A percentile compares a stretch with the other conserved stretches of the same genome.
Conservation (phyloP, 495 filamentous ascomycete genomes). For the Durotheca rogersii region DNA sequence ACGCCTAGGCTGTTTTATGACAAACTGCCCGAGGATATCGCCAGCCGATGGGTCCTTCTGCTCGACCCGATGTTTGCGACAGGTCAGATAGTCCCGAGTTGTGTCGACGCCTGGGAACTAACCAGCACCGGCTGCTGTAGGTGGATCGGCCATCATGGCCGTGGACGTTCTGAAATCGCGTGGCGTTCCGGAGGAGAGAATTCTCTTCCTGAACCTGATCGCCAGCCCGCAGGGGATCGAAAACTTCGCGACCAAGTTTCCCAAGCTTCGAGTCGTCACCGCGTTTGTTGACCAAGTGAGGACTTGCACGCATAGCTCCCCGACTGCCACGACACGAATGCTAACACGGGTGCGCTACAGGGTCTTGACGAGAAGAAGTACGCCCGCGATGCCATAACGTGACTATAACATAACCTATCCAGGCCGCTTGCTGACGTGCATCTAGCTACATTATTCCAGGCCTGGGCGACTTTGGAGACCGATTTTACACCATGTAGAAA, state of each 20-base stretch:
- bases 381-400: constrained; percentile 29
- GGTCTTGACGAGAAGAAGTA: constrained; percentile 97
- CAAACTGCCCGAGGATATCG: constrained; percentile 92
- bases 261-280: constrained; percentile 91
- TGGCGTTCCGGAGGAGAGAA: constrained; percentile 91
- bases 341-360: constrained; percentile 37
- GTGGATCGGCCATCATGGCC: constrained; percentile 94
- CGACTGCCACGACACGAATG: background rate
- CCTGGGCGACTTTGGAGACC: constrained; percentile 93
- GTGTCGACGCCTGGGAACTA: constrained; percentile 16
- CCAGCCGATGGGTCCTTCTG: constrained; percentile 88
- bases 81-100: constrained; percentile 54
- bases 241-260: constrained; percentile 87
- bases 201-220: constrained; percentile 94
- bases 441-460: constrained; percentile 92
- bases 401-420: no score
- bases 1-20: constrained; percentile 94
- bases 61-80: constrained; percentile 99
- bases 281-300: constrained; percentile 82
- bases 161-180: constrained; percentile 85
- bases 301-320: background rate
- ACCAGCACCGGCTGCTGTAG: constrained; percentile 44
- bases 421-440: constrained; percentile 26
- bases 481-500: constrained; percentile 85
- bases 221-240: constrained; percentile 90